Evolutionary conservation across 2,329 filamentous ascomycete species (phyloP).

Genomic region (Taxawa tesnikishii): DNA sequence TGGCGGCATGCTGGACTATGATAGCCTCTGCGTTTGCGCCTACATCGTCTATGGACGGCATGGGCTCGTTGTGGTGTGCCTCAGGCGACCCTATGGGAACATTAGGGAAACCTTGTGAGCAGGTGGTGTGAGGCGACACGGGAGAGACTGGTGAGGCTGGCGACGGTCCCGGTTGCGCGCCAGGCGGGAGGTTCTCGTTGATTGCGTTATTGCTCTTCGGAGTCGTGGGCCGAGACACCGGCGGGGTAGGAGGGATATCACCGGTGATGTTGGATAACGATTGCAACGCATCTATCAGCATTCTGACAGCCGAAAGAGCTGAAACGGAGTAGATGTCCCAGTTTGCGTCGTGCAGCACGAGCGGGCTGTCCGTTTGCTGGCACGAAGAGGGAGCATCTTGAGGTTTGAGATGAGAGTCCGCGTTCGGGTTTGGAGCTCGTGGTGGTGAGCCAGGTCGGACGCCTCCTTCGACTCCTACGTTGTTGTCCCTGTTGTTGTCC

Average conservation of each 20-base stretch:
- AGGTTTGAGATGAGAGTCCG: slow-evolving; percentile 5
- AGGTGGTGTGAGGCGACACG: slow-evolving; percentile 26
- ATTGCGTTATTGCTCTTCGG: slow-evolving; percentile 44
- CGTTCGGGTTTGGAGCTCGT: slow-evolving; percentile 5
- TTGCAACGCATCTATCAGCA: slow-evolving; percentile 51
- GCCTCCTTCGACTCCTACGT: slow-evolving; percentile 8
- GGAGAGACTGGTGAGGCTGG: slow-evolving; percentile 18
- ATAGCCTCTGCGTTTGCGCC: slow-evolving; percentile 60
- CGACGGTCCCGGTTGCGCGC: slow-evolving; percentile 41
- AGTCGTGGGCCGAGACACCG: slow-evolving; percentile 49
- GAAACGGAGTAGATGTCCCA: slow-evolving; percentile 64
- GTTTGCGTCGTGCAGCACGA: slow-evolving; percentile 20
- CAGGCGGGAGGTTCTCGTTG: slow-evolving; percentile 1
- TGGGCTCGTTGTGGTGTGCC: slow-evolving; percentile 36
- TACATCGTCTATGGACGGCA: slow-evolving; percentile 28
- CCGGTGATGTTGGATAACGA: slow-evolving; percentile 60
- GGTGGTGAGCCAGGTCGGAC: slow-evolving; percentile 9
- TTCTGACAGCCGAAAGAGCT: slow-evolving; percentile 61
- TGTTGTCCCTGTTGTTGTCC: slow-evolving; percentile 12
- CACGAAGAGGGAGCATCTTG: slow-evolving; percentile 5
- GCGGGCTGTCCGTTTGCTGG: slow-evolving; percentile 14
- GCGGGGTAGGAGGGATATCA: slow-evolving; percentile 71
- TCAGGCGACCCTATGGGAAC: slow-evolving; percentile 36
- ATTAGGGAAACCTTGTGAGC: slow-evolving; percentile 20
- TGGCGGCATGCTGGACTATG: slow-evolving; percentile 68